phyloP scores from a whole-genome alignment of 2,329 filamentous ascomycete species.

The Monosporascus ibericus region DNA sequence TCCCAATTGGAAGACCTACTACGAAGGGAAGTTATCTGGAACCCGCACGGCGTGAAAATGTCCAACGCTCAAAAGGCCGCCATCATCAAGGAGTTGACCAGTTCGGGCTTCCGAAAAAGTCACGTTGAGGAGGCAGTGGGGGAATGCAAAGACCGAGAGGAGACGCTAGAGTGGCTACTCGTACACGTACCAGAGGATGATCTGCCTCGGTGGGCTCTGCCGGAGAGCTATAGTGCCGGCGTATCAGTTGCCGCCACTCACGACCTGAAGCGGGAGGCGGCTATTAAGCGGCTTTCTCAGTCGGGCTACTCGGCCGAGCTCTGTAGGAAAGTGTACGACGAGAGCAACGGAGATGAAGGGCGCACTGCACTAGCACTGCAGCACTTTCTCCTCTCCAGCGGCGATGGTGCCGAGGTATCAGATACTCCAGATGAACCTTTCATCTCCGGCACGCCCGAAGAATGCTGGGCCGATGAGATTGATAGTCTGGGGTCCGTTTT shows the following conservation, averaged over 20 bases:
- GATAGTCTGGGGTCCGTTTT: conserved; percentile 80
- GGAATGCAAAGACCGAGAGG: conserved; percentile 85
- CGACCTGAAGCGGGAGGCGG: conserved; percentile 73
- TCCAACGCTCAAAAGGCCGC: conserved; percentile 46
- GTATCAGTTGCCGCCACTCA: conserved; percentile 72
- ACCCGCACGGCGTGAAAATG: conserved; percentile 68
- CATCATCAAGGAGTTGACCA: conserved; percentile 67
- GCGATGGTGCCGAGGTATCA: conserved; percentile 19
- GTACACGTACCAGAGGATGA: conserved; percentile 98
- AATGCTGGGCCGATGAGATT: conserved; percentile 81
- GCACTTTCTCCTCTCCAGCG: conserved; percentile 52
- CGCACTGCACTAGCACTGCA: conserved; percentile 77
- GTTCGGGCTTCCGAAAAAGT: conserved; percentile 80
- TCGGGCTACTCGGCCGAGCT: conserved; percentile 83
- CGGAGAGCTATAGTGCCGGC: conserved; percentile 85
- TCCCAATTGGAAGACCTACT: conserved; percentile 74
- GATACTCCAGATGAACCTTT: conserved; percentile 36
- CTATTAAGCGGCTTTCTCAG: conserved; percentile 73
- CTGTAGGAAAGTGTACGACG: conserved; percentile 71
- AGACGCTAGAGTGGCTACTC: conserved; percentile 90
- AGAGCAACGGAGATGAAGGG: conserved; percentile 64
- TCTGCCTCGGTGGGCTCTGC: conserved; percentile 84
- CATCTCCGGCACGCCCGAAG: conserved; percentile 46
- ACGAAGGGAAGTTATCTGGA: conserved; percentile 77
- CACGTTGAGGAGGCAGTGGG: conserved; percentile 84